phyloP scores from a whole-genome alignment of 495 filamentous ascomycete species.

The Glarea lozoyensis region DNA sequence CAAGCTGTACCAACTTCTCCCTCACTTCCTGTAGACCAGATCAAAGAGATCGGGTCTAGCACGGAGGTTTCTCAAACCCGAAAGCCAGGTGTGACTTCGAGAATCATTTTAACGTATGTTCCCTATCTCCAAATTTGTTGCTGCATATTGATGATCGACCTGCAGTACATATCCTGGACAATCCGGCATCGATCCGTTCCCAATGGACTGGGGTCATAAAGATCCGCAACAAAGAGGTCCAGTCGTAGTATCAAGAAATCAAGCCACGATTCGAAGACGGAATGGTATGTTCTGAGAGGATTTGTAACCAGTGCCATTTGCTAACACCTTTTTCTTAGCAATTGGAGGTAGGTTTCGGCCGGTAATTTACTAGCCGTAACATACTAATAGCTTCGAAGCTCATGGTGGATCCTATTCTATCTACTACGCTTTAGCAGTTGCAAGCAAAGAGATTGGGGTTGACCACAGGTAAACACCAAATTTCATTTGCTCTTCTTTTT shows the following conservation, averaged over 20 bases:
- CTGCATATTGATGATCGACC: constrained; percentile 10
- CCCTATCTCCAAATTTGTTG: neutral
- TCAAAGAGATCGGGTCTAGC: constrained; percentile 11
- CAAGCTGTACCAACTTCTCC: constrained; percentile 16
- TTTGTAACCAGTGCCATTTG: no score
- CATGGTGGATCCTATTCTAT: constrained; percentile 97
- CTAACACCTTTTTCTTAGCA: constrained; percentile 17
- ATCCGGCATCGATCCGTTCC: constrained; percentile 82
- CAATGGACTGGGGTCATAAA: constrained; percentile 77
- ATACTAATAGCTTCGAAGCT: constrained; percentile 32
- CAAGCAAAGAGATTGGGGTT: constrained; percentile 74
- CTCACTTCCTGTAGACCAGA: constrained; percentile 16
- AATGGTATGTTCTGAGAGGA: constrained; percentile 53
- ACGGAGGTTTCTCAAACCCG: constrained; percentile 17
- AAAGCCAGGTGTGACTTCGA: constrained; percentile 32
- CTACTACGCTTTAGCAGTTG: constrained; percentile 90
- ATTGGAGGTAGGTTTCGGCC: constrained; percentile 35
- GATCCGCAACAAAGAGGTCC: constrained; percentile 73
- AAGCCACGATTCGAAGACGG: constrained; percentile 68
- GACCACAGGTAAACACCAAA: constrained; percentile 71
- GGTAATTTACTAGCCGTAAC: neutral
- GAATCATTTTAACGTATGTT: constrained; percentile 54
- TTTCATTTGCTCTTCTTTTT: neutral
- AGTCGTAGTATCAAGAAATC: constrained; percentile 76
- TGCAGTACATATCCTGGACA: constrained; percentile 91